Evolutionary conservation across 1,284 basidiomycete species (phyloP), one percentile per base, ranked within the genome.

Genomic region (Apiotrichum porosum): DNA sequence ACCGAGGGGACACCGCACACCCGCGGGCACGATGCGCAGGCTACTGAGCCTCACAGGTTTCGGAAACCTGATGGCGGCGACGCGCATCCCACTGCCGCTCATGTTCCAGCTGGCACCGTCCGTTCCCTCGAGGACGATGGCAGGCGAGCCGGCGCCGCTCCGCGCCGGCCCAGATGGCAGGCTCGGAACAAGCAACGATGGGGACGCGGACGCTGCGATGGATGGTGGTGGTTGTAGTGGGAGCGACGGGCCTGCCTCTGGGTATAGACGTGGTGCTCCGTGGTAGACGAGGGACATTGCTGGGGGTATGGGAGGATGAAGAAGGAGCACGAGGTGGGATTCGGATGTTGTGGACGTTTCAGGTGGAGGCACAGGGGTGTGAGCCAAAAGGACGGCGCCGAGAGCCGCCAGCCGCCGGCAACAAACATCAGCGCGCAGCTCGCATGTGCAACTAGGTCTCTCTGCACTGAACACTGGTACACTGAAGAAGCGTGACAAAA

Each of bases 241-340:
- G n/a, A 15, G 19, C 31, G 9, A n/a, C 15, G 19, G 41, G 17
- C 19, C 44, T 4, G 21, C 9, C 12, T 45, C 47, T 26, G 47
- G 42, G 33, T 49, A 45, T 14, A 45, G 34, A 14, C 28, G 24
- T 23, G 43, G 51, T n/a, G 51, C 46, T 24, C 51, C 51, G 46
- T 49, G 47, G 26, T 53, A 48, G 14, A 53, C 47, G 14, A 53
- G 47, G 6, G 26, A 6, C 26, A 28, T 28, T n/a, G n/a, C n/a
- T n/a, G n/a, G n/a, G n/a, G 26, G 26, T 28, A 12, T 6, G 26
- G 6, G 12, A 28, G 26, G 6, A 12, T 28, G 26, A 28, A 28
- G 26, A 28, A 12, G 6, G 26, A 12, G 12, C 8, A 28, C 12
- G 26, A 28, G 26, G 12, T 6, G 12, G 8, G 26, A 28, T 12